Conservation (phyloP, 164 flowering plant species). For the Warburgia ugandensis region DNA sequence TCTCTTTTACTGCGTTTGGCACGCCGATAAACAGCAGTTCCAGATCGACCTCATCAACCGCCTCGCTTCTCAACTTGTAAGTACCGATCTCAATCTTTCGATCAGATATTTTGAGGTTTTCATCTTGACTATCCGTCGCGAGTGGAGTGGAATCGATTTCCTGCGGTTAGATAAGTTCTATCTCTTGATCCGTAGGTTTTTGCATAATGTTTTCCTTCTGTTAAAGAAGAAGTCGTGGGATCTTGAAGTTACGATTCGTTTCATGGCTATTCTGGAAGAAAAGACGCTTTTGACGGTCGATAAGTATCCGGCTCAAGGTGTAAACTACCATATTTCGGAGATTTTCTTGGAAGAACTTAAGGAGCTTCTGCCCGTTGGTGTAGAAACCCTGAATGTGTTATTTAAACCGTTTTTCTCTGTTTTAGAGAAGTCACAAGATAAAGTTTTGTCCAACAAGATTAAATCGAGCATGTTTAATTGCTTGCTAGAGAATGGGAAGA, state of each 20-base stretch:
- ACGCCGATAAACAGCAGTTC: constrained; percentile 22
- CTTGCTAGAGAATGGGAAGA: constrained; percentile 39
- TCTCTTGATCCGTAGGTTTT: constrained; percentile 53
- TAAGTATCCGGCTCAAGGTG: constrained; percentile 55
- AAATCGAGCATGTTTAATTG: constrained; percentile 42
- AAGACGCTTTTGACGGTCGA: constrained; percentile 36
- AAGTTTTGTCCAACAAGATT: constrained; percentile 51
- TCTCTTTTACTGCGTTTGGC: constrained; percentile 66
- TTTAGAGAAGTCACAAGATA: constrained; percentile 37
- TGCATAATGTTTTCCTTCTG: constrained; percentile 33
- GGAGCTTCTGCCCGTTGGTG: constrained; percentile 43
- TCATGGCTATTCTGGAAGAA: constrained; percentile 41
- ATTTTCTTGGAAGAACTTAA: constrained; percentile 62
- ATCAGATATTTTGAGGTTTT: constrained; percentile 52
- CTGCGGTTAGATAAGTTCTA: constrained; percentile 86
- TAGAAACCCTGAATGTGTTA: constrained; percentile 29
- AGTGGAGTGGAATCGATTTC: constrained; percentile 83
- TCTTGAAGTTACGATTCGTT: constrained; percentile 24
- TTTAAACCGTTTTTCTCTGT: constrained; percentile 36
- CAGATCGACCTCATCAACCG: constrained; percentile 53
- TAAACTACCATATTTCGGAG: constrained; percentile 61
- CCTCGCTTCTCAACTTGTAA: constrained; percentile 38
- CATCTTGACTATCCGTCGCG: constrained; percentile 70
- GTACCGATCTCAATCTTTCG: constrained; percentile 31
- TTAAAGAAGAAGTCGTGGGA: constrained; percentile 54